Conservation (phyloP, 1,284 basidiomycete species). For the Fomitopsis palustris region DNA sequence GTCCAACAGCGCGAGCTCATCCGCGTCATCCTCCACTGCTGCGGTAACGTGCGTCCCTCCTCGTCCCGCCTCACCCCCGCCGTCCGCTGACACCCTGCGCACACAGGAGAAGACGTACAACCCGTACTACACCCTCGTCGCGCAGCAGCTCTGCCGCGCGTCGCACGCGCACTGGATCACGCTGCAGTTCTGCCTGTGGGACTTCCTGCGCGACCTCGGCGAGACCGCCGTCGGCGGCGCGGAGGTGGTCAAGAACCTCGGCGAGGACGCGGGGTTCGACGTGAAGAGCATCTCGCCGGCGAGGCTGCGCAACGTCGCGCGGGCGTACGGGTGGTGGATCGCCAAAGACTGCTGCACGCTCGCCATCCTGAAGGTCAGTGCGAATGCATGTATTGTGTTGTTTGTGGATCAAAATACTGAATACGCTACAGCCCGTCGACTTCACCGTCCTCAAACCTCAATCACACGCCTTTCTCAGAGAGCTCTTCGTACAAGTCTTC, state of each 20-base stretch:
- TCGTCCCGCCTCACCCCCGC: background rate
- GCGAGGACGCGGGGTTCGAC: constrained; percentile 46
- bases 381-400: background rate
- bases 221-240: constrained; percentile 81
- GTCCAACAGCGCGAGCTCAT: constrained; percentile 94
- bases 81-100: background rate
- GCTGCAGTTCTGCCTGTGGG: constrained; percentile 96
- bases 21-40: constrained; percentile 90
- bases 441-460: constrained; percentile 70
- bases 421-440: constrained; percentile 66
- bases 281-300: constrained; percentile 56
- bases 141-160: constrained; percentile 67
- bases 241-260: constrained; percentile 66
- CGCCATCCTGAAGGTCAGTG: constrained; percentile 75
- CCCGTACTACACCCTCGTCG: constrained; percentile 92
- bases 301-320: constrained; percentile 64
- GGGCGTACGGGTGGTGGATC: constrained; percentile 83
- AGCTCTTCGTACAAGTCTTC: constrained; percentile 67
- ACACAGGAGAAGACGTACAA: constrained; percentile 87
- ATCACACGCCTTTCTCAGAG: constrained; percentile 63
- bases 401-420: background rate
- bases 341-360: constrained; percentile 72
- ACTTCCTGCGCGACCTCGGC: constrained; percentile 90
- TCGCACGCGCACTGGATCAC: constrained; percentile 89
- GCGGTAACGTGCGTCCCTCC: constrained; percentile 71